Conservation (phyloP, 768 basidiomycete genomes). For the Suillus clintonianus region DNA sequence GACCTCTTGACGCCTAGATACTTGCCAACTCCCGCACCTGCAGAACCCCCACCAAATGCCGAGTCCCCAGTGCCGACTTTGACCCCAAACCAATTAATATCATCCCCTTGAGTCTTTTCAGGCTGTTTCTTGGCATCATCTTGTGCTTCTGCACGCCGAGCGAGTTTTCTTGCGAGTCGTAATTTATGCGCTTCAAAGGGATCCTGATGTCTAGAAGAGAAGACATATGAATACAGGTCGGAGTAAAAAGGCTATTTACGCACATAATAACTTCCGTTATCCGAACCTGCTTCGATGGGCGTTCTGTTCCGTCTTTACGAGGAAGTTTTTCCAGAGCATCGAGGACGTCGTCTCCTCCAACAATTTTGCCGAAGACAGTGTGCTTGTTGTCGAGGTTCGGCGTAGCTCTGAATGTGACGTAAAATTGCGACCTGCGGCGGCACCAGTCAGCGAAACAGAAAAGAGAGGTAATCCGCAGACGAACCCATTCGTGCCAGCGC, state of each 20-base stretch:
- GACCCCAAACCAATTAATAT: constrained; percentile 87
- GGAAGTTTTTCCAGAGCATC: constrained; percentile 82
- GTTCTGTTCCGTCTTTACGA: constrained; percentile 81
- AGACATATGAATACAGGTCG: constrained; percentile 7
- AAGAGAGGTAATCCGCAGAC: constrained; percentile 14
- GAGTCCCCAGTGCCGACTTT: constrained; percentile 62
- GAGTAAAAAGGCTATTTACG: constrained; percentile 27
- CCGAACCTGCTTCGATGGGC: constrained; percentile 80
- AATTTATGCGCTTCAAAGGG: constrained; percentile 93
- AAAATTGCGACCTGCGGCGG: constrained; percentile 80
- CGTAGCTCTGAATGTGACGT: constrained; percentile 82
- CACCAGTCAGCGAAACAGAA: background rate
- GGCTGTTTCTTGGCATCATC: constrained; percentile 29
- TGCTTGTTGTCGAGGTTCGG: constrained; percentile 91
- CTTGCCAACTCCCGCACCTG: constrained; percentile 66
- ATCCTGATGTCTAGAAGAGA: constrained; percentile 73
- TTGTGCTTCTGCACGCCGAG: constrained; percentile 38
- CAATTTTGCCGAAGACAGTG: constrained; percentile 95
- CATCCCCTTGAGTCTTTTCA: constrained; percentile 64
- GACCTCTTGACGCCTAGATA: constrained; percentile 66
- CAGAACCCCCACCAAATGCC: constrained; percentile 28
- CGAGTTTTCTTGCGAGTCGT: constrained; percentile 77
- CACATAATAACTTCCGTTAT: constrained; percentile 89
- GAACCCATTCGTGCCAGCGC: constrained; percentile 84
- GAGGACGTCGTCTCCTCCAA: constrained; percentile 92